Base-by-base conservation (phyloP, 768 basidiomycete species). In the Psilocybe subaeruginosa region DNA sequence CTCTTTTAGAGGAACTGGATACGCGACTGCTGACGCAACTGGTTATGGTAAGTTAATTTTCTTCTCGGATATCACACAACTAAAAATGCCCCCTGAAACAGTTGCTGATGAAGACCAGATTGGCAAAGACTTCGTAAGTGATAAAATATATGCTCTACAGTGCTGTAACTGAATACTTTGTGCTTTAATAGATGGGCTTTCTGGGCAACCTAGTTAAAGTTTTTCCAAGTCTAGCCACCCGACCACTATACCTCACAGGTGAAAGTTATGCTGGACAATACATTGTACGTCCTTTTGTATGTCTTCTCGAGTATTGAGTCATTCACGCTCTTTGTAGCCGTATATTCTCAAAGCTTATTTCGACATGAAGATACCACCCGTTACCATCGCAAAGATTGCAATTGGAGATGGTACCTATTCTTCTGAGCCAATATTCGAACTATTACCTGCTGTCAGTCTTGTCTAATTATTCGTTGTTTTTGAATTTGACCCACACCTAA, bases 251-350 rank as follows among this genome's bases (percentile, higher is more conserved):
- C 70, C 68, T 92, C 39, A 85, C 84, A 0, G 91, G 91, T 4
- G 91, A 92, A 73, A 89, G 87, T 66, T 92, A 91, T 71, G 85
- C 91, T 12, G 91, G 91, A 30, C 81, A 81, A 61, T 91, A 88
- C 66, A 90, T 91, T 56, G 85, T 86, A 60, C 66, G 85, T 69
- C n/a, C 41, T n/a, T 43, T 55, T 51, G 52, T 17, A 48, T 45
- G 56, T 17, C 39, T 60, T 41, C 49, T 9, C 23, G 23, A 48
- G 23, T 60, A 31, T 35, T 54, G 19, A 55, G 30, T 29, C 23
- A 30, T 16, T 43, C 30, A 27, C 17, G 51, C 23, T 56, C n/a
- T n/a, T 49, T 53, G 5, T 43, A 91, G 88, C 90, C 91, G 8
- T 91, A 92, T 69, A 92, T 92, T 67, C 75, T 86, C 64, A 90